Conservation (phyloP, 2,329 filamentous ascomycete species). For the Ceratocystis cubensis region DNA sequence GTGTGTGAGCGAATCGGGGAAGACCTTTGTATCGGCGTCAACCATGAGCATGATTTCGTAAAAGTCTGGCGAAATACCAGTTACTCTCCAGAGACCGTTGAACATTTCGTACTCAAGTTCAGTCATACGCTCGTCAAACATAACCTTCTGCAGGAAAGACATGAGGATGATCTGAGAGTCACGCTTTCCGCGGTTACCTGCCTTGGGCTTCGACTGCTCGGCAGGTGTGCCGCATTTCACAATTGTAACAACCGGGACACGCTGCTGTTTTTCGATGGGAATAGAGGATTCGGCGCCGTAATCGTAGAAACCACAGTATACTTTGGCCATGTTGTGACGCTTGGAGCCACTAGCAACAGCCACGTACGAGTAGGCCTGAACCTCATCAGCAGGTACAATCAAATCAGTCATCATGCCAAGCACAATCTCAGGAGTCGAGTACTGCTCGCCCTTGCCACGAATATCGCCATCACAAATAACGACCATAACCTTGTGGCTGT, state of each 20-base stretch:
- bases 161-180: conserved; percentile 98
- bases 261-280: conserved; percentile 77
- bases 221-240: conserved; percentile 93
- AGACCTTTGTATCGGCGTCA: conserved; percentile 97
- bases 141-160: conserved; percentile 98
- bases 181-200: conserved; percentile 94
- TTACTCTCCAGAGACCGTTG: conserved; percentile 97
- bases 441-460: conserved; percentile 79
- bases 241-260: conserved; percentile 92
- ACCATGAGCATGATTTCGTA: conserved; percentile 99
- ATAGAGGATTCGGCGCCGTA: conserved; percentile 74
- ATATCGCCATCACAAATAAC: conserved; percentile 96
- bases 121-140: conserved; percentile 99
- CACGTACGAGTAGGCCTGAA: conserved; percentile 86
- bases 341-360: conserved; percentile 92
- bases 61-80: conserved; percentile 93
- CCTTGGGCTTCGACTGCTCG: conserved; percentile 68
- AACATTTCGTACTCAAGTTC: conserved; percentile 99
- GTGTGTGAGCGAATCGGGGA: conserved; percentile 94
- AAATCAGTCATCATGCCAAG: conserved; percentile 92
- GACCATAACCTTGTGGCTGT: conserved; percentile 95
- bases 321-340: conserved; percentile 98
- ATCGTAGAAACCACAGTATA: conserved; percentile 96
- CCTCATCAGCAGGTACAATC: conserved; percentile 64
- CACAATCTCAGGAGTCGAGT: conserved; percentile 81